These are phyloP conservation scores for Physcia stellaris DNA, from an alignment of 495 filamentous ascomycete species.

Conservation along the genomic window DNA sequence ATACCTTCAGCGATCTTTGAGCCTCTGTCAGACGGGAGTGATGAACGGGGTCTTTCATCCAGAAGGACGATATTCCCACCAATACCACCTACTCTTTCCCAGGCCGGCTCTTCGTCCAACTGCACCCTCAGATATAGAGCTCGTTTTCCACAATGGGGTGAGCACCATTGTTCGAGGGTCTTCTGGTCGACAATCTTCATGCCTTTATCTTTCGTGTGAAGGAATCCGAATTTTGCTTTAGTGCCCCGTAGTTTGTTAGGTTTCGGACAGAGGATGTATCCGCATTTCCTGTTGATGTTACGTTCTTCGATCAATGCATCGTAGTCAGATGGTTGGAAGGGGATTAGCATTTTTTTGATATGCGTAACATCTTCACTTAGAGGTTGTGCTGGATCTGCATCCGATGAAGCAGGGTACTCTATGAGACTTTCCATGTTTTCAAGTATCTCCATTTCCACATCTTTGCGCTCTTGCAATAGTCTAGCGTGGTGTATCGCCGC, in stretches of 20 bases:
- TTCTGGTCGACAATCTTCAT: conserved; percentile 48
- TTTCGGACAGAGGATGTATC: conserved; percentile 63
- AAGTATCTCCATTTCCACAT: conserved; percentile 58
- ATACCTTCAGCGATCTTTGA: conserved; percentile 16
- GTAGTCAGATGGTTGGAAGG: conserved; percentile 80
- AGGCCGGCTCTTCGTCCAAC: conserved; percentile 62
- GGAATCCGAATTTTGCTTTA: conserved; percentile 33
- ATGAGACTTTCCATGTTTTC: conserved; percentile 53
- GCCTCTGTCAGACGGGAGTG: neutral
- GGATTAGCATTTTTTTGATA: conserved; percentile 44
- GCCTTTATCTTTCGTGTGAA: conserved; percentile 36
- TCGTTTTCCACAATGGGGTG: conserved; percentile 57
- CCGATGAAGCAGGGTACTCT: conserved; percentile 37
- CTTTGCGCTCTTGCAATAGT: conserved; percentile 62
- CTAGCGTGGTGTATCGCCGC: conserved; percentile 69
- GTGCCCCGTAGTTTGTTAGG: conserved; percentile 33
- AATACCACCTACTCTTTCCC: conserved; percentile 45
- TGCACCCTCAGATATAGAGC: conserved; percentile 80
- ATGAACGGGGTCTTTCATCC: conserved; percentile 27
- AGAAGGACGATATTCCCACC: conserved; percentile 37
- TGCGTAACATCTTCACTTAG: conserved; percentile 36
- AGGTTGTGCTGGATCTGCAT: conserved; percentile 44
- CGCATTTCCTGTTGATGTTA: conserved; percentile 64
- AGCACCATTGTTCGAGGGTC: conserved; percentile 80
- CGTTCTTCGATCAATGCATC: conserved; percentile 76